Evolutionary conservation across 75 land plant species (phyloP), one percentile per base, ranked within the genome.

Genomic region (Picea sitchensis): DNA sequence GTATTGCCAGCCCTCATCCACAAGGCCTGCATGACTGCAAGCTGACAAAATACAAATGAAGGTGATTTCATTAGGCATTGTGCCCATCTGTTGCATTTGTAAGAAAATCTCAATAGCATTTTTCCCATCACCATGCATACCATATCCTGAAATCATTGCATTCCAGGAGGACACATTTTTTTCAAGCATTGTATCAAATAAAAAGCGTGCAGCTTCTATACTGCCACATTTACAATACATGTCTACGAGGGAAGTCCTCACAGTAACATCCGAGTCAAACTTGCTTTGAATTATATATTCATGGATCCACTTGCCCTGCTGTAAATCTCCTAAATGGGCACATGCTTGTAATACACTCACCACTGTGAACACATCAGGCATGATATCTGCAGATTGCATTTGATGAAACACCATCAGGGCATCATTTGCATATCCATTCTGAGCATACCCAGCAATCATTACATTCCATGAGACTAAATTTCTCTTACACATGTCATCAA

Each of bases 11-110:
- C 86, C 89, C 44, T 82, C 81, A 44, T 80, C 82, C 30, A 87
- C 36, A 1, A 87, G 60, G 58, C 90, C 90, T 31, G 82, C 72
- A 61, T 86, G 88, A 74, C 88, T 88, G 74, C 87, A 88, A 3
- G 88, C 90, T 15, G 83, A 85, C 21, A 88, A 80, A 51, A 51
- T 51, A 51, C 56, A 51, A 51, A 51, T 51, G 23, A 80, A 71
- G 15, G 75, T 32, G 41, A 61, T 21, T 59, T 51, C 60, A 44
- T 73, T 80, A 14, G 64, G 71, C 74, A 34, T 32, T 60, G 56
- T 31, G 14, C 58, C 75, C 21, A 8, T 59, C 36, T 30, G 30
- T 56, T 34, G 21, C 76, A 72, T 72, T 31, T 47, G 47, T 32
- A 72, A 72, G 74, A 32, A 72, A 72, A 32, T 14, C 14, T 18